Conservation (phyloP, 2,329 filamentous ascomycete genomes). For the Herpotrichia juniperi region DNA sequence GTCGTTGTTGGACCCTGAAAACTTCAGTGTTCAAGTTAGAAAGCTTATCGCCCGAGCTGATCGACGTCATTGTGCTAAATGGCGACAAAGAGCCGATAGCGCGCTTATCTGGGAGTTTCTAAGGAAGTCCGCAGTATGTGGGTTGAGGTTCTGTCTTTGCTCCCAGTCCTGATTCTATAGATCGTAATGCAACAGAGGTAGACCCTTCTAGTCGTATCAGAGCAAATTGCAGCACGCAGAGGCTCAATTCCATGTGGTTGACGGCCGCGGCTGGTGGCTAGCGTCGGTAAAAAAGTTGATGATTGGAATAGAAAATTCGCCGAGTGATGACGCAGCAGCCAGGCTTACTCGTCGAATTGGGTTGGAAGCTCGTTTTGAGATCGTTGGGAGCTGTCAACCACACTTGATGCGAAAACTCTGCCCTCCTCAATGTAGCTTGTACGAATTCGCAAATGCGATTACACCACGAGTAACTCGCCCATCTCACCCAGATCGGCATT, state of each 20-base stretch:
- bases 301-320: neutral
- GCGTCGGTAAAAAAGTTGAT: neutral
- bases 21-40: neutral
- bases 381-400: too few relatives aligned
- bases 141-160: slow-evolving; percentile 10
- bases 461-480: neutral
- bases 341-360: slow-evolving; percentile 1
- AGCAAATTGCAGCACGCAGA: neutral
- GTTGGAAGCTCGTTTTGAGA: too few relatives aligned
- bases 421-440: slow-evolving; percentile 2
- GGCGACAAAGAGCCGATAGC: neutral
- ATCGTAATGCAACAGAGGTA: neutral
- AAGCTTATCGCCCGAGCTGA: neutral
- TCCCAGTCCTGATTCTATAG: slow-evolving; percentile 14
- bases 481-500: neutral
- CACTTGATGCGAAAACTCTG: too few relatives aligned
- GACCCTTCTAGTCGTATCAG: neutral
- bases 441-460: neutral
- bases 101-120: neutral
- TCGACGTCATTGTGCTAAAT: slow-evolving; percentile 1
- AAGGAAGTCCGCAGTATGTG: slow-evolving; percentile 8
- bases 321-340: slow-evolving; percentile 4
- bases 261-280: slow-evolving; percentile 7
- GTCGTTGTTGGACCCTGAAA: neutral
- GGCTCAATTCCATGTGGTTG: slow-evolving; percentile 1